A percentile compares a stretch with the other conserved stretches of the same genome.
Conservation (phyloP, 768 basidiomycete species). For the Leccinum rimulosum region DNA sequence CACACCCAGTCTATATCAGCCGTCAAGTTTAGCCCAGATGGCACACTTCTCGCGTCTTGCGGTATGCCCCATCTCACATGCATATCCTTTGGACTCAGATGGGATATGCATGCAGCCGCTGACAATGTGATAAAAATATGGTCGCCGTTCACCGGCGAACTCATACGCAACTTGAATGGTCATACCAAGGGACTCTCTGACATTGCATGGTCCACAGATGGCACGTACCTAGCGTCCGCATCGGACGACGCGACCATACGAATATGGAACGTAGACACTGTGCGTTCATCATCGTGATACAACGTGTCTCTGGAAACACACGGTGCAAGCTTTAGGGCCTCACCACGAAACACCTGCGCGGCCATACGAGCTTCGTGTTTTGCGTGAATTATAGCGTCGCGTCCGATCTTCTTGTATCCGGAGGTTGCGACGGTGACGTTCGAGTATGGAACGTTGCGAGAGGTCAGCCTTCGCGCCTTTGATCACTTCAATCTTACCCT, state of each 20-base stretch:
- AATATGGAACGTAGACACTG: constrained; percentile 85
- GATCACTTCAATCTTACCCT: background rate
- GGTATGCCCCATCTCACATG: constrained; percentile 47
- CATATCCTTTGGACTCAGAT: background rate
- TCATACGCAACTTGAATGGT: constrained; percentile 69
- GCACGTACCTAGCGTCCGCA: constrained; percentile 79
- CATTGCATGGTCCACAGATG: constrained; percentile 85
- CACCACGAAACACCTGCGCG: constrained; percentile 67
- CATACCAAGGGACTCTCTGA: constrained; percentile 86
- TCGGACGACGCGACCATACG: constrained; percentile 90
- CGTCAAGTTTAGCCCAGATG: constrained; percentile 90
- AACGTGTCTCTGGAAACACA: background rate
- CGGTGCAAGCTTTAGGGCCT: constrained; percentile 48
- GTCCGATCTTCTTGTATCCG: constrained; percentile 87
- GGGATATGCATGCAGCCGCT: constrained; percentile 49
- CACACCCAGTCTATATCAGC: constrained; percentile 85
- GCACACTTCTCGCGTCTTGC: constrained; percentile 80
- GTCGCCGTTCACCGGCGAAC: constrained; percentile 77
- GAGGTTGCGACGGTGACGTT: constrained; percentile 90
- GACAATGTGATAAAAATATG: constrained; percentile 81
- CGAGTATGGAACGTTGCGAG: constrained; percentile 87
- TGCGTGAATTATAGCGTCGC: constrained; percentile 89
- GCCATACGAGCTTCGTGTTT: constrained; percentile 87
- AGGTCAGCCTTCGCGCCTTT: constrained; percentile 42
- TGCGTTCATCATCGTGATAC: constrained; percentile 36